Base-by-base conservation (phyloP, 192 early-diverging fungal genomes). In the Chytriomyces sp. region DNA sequence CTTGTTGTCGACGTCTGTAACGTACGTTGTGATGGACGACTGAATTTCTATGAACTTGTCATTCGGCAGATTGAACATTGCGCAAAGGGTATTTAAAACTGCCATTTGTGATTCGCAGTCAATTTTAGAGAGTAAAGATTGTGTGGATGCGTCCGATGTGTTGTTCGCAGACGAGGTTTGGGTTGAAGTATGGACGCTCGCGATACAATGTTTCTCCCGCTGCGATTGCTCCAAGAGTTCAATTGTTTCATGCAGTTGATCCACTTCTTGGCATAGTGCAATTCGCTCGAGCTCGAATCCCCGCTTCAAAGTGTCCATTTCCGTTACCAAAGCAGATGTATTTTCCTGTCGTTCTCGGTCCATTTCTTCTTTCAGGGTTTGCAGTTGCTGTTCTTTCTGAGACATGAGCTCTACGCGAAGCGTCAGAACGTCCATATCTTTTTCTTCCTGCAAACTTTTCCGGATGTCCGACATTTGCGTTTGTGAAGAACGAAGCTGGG, bases 381-480 rank as follows among this genome's bases (percentile, higher is more conserved):
- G 48, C 44, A 87, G 78, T 63, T 84, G 70, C 18, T 67, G 67
- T 62, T 87, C 86, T 67, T 87, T 87, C 68, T 85, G 79, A 49
- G 71, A 71, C 57, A 77, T 59, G 0, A 87, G 69, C 28, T 87
- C 78, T 16, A 86, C 85, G 26, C 81, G 81, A 24, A 85, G 61
- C 0, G 18, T 78, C 13, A 87, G 78, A n/a, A 87, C 70, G 47
- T 87, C 84, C 16, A 87, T 67, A 28, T 85, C 86, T 65, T 87
- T 85, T 77, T 87, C 84, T 13, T 72, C 75, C 35, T 78, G 50
- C 23, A 87, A 45, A 9, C 47, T 74, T n/a, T 66, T 26, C 13
- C 86, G 77, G 67, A 85, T 85, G 9, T 77, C 43, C 2, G 78
- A 49, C 24, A 87, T 79, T 71, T 84, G 81, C 18, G 47, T 10